phyloP scores from a whole-genome alignment of 192 early-diverging fungal genomes.

The Kappamyces sp. region DNA sequence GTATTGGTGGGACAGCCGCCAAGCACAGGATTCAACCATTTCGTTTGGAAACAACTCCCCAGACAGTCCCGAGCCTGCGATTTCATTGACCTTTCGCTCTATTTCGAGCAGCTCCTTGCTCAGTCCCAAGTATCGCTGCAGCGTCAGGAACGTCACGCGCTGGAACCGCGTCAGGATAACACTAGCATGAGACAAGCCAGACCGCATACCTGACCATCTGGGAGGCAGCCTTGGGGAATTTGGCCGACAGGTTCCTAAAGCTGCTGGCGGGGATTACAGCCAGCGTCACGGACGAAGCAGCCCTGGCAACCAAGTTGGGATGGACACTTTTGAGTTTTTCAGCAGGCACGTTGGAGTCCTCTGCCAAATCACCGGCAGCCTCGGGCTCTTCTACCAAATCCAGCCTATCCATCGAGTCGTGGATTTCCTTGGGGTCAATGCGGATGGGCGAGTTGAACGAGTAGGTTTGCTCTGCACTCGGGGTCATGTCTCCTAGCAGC shows the following conservation, averaged over 20 bases:
- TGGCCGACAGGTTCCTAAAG: conserved; percentile 80
- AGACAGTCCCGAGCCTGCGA: conserved; percentile 55
- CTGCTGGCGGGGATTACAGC: conserved; percentile 91
- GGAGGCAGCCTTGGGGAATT: conserved; percentile 87
- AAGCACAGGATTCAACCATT: conserved; percentile 13
- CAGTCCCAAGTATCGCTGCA: conserved; percentile 82
- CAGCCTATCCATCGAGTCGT: conserved; percentile 3
- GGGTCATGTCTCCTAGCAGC: no score
- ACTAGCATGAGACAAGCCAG: neutral
- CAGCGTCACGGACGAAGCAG: conserved; percentile 81
- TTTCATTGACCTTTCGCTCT: conserved; percentile 76
- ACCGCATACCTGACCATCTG: conserved; percentile 67
- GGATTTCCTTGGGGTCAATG: no score
- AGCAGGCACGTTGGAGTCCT: no score
- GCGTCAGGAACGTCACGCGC: conserved; percentile 86
- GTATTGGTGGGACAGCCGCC: no score
- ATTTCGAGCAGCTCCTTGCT: conserved; percentile 80
- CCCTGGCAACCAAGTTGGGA: conserved; percentile 76
- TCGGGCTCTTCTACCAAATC: neutral
- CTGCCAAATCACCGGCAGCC: neutral
- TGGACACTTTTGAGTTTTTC: conserved; percentile 23
- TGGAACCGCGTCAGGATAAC: conserved; percentile 94
- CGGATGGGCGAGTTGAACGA: no score
- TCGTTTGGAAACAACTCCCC: conserved; percentile 24
- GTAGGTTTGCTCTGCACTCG: no score